Conservation (phyloP, 805 yeast genomes). For the Kodamaea kaohsiungensis region DNA sequence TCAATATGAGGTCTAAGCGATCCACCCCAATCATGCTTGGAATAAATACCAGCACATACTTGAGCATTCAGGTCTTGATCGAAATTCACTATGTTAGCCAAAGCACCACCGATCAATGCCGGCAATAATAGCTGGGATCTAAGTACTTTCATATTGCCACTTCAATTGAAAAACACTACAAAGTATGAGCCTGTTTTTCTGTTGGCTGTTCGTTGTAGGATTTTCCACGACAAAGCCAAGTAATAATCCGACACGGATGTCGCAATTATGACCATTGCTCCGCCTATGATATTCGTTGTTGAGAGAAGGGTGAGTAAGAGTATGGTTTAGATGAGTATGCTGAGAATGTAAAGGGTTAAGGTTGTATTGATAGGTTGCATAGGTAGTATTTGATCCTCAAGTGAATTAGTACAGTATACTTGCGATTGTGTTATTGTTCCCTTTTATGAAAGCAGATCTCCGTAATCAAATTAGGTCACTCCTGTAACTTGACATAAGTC, state of each 20-base stretch:
- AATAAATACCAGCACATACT: conserved; percentile 88
- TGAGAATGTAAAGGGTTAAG: neutral
- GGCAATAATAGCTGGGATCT: neutral
- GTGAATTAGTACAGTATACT: no score
- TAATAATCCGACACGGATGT: neutral
- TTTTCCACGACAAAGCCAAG: neutral
- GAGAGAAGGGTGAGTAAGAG: neutral
- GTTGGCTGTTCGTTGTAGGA: neutral
- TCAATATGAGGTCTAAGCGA: conserved; percentile 54
- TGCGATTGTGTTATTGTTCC: no score
- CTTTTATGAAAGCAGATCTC: no score
- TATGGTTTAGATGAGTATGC: neutral
- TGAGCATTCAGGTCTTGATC: conserved; percentile 52
- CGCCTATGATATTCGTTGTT: neutral
- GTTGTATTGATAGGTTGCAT: no score
- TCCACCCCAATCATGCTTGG: conserved; percentile 87
- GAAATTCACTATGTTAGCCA: conserved; percentile 48
- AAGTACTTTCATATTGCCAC: neutral
- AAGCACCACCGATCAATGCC: conserved; percentile 17
- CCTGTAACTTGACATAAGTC: no score
- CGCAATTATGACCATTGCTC: neutral
- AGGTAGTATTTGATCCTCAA: no score
- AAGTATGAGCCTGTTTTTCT: neutral
- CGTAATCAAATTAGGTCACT: no score
- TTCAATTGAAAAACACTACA: neutral